phyloP scores from a whole-genome alignment of 1,139 yeast species.

The Sugiyamaella novakii region DNA sequence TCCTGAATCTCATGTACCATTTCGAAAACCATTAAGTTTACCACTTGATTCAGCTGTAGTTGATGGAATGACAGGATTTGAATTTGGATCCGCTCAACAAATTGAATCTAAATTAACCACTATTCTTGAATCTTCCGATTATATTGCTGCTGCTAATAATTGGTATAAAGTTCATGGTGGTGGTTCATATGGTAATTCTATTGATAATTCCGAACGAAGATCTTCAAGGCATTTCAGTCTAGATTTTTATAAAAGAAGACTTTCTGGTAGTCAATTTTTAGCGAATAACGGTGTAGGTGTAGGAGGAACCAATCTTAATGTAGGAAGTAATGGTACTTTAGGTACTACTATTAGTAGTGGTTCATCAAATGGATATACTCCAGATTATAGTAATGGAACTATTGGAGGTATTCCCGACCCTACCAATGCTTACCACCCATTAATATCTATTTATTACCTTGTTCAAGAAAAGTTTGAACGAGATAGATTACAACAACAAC shows the following conservation, averaged over 20 bases:
- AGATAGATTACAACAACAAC: conserved; percentile 46
- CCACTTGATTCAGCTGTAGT: conserved; percentile 75
- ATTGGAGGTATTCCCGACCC: conserved; percentile 53
- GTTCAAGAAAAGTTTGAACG: conserved; percentile 79
- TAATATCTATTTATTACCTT: conserved; percentile 80
- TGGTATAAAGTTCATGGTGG: conserved; percentile 55
- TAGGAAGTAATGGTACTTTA: conserved; percentile 14
- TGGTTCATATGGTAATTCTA: neutral
- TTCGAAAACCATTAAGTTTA: conserved; percentile 67
- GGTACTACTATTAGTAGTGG: conserved; percentile 7
- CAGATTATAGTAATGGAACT: neutral
- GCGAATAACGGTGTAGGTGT: neutral
- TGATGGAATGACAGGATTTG: conserved; percentile 74
- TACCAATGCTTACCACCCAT: conserved; percentile 87
- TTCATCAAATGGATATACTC: neutral
- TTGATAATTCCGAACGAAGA: conserved; percentile 13
- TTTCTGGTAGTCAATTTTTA: conserved; percentile 17
- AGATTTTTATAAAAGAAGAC: conserved; percentile 32
- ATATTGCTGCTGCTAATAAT: conserved; percentile 62
- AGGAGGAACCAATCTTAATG: too few species aligned
- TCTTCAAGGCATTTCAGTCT: conserved; percentile 30
- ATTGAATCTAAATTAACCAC: conserved; percentile 59
- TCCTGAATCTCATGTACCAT: conserved; percentile 72
- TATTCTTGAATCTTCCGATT: conserved; percentile 67
- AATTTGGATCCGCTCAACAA: conserved; percentile 69